phyloP scores from a whole-genome alignment of 345 rosid genomes.

The Moringa oleifera region DNA sequence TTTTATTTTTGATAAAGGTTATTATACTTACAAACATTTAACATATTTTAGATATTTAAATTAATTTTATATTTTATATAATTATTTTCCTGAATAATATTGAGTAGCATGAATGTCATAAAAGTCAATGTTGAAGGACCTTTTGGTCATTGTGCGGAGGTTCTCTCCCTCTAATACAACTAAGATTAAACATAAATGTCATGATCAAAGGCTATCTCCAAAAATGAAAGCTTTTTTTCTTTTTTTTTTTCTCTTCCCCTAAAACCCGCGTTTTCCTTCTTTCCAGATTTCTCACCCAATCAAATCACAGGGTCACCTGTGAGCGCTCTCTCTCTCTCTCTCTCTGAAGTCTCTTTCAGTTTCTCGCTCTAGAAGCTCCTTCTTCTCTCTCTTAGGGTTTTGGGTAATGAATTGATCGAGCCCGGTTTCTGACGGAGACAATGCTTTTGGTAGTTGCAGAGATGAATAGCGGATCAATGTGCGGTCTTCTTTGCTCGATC shows the following conservation, averaged over 20 bases:
- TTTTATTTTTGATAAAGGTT: no score
- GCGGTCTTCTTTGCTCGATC: slow-evolving; percentile 8
- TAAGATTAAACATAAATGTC: slow-evolving; percentile 7
- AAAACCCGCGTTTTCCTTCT: slow-evolving; percentile 14
- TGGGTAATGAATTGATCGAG: neutral
- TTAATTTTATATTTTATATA: no score
- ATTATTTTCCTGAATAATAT: no score
- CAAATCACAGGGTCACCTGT: slow-evolving; percentile 4
- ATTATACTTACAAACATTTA: no score
- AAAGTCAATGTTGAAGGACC: no score
- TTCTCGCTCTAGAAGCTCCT: no score
- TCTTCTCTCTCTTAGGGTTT: slow-evolving; percentile 1
- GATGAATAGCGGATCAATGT: slow-evolving; percentile 7
- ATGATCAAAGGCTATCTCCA: no score
- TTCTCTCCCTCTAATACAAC: neutral
- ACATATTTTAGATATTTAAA: no score
- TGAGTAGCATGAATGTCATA: no score
- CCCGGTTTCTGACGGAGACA: neutral
- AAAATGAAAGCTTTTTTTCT: neutral
- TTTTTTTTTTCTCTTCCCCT: neutral
- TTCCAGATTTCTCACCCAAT: slow-evolving; percentile 13
- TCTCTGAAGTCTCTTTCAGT: no score
- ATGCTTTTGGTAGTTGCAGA: neutral
- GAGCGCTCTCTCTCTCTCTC: slow-evolving; percentile 1
- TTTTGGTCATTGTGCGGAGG: no score